phyloP scores from a whole-genome alignment of 2,329 filamentous ascomycete genomes.

The Monilinia polystroma region DNA sequence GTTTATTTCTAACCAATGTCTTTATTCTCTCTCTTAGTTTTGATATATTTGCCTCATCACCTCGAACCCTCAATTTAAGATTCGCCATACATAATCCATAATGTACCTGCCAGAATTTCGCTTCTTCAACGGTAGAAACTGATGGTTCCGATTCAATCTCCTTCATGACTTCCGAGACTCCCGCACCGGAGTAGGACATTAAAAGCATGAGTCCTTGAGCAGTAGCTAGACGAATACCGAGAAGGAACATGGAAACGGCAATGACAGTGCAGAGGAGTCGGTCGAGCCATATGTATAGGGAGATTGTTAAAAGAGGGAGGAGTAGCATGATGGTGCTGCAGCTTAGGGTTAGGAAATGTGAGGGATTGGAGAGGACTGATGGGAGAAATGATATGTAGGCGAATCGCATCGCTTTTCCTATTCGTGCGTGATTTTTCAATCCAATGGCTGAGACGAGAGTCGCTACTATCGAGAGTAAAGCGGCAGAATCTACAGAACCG shows the following conservation, averaged over 20 bases:
- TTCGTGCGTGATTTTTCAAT: slow-evolving; percentile 85
- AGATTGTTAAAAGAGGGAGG: slow-evolving; percentile 76
- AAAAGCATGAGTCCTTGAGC: slow-evolving; percentile 91
- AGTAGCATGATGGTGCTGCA: slow-evolving; percentile 79
- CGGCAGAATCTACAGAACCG: slow-evolving; percentile 78
- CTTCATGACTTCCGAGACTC: slow-evolving; percentile 62
- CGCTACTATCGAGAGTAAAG: slow-evolving; percentile 75
- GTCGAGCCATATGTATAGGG: slow-evolving; percentile 83
- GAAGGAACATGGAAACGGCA: slow-evolving; percentile 80
- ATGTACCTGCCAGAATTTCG: slow-evolving; percentile 97
- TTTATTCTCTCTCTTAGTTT: slow-evolving; percentile 74
- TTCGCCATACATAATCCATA: slow-evolving; percentile 97
- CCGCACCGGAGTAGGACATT: slow-evolving; percentile 69
- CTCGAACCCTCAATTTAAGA: slow-evolving; percentile 69
- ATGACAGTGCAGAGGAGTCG: slow-evolving; percentile 77
- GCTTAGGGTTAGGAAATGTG: slow-evolving; percentile 88
- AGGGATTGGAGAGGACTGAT: slow-evolving; percentile 87
- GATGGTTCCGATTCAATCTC: slow-evolving; percentile 81
- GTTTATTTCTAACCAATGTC: slow-evolving; percentile 76
- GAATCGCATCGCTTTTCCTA: slow-evolving; percentile 87
- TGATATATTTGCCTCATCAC: slow-evolving; percentile 66
- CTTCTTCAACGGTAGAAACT: slow-evolving; percentile 79
- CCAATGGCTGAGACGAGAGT: slow-evolving; percentile 85
- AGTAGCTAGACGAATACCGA: slow-evolving; percentile 80
- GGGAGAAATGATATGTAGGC: slow-evolving; percentile 79